Base-by-base conservation (phyloP, 331 rosid genomes). In the Saraca asoca region DNA sequence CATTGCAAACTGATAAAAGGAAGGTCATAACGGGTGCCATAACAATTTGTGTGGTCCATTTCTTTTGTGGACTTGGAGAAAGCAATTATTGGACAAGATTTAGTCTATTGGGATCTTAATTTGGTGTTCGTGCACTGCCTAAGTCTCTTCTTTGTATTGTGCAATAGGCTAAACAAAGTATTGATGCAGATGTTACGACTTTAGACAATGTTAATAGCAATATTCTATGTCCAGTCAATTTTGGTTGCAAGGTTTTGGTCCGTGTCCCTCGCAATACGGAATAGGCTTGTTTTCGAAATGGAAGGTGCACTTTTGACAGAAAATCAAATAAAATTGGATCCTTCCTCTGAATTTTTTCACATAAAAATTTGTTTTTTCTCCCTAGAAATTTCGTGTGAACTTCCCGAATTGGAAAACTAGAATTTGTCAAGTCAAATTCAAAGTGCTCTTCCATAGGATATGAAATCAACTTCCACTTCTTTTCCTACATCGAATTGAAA, bases 371-470 rank as follows among this genome's bases (percentile, higher is more conserved):
- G 10, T 29, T 45, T 45, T 39, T 33, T 63, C 44, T 42, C 69
- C 24, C 34, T 35, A 7, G 18, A 50, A 50, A 64, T 31, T 49
- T 64, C 37, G 13, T 4, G 49, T 16, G 37, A 64, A 13, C 45
- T 54, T 72, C 59, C 43, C 0, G 39, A 34, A 45, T 7, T 53
- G 14, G 13, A 63, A 43, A 19, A 57, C 13, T n/a, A 16, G 7
- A n/a, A 46, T 18, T 58, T 1, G 24, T 69, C 33, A 44, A 16
- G 33, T 24, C 37, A 45, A 10, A 12, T 5, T 43, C 49, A 14
- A 52, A 15, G 13, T 71, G 62, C 24, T 24, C 19, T 69, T 69
- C 58, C 24, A 3, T 59, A 5, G 55, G 41, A 5, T 8, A 37
- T 8, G 9, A 37, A 58, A 46, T 35, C n/a, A 9, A 49, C 16